Evolutionary conservation across 1,139 yeast species (phyloP).

Genomic region (Cylindricascospora bacillispora): DNA sequence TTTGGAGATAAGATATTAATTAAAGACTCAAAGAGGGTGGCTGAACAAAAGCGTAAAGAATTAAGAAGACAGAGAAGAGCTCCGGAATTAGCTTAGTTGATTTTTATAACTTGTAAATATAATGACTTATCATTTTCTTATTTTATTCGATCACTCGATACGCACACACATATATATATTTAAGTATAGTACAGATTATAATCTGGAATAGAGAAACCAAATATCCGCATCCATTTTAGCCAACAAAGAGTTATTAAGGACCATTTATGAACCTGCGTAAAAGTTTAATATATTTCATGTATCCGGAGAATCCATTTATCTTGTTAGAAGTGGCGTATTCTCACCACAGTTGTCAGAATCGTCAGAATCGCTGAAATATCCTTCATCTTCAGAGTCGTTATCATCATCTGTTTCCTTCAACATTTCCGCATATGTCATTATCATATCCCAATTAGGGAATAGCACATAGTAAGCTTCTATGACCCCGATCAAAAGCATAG

Average conservation of each 20-base stretch:
- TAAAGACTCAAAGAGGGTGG: constrained; percentile 33
- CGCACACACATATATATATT: too few relatives aligned
- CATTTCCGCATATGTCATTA: constrained; percentile 34
- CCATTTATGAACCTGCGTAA: too few relatives aligned
- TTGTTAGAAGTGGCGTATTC: constrained; percentile 6
- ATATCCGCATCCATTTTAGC: too few relatives aligned
- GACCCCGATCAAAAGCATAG: constrained; percentile 56
- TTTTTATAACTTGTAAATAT: too few relatives aligned
- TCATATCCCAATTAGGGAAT: constrained; percentile 42
- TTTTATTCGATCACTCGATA: too few relatives aligned
- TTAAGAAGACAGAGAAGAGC: constrained; percentile 29
- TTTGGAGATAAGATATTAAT: constrained; percentile 49
- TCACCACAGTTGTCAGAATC: constrained; percentile 14
- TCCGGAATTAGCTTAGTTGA: not conserved
- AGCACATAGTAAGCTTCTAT: constrained; percentile 42
- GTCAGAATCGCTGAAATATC: constrained; percentile 14
- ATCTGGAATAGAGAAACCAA: too few relatives aligned
- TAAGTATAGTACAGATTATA: too few relatives aligned
- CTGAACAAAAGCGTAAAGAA: constrained; percentile 31
- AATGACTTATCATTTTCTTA: too few relatives aligned
- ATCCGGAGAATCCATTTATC: too few relatives aligned
- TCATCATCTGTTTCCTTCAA: constrained; percentile 29
- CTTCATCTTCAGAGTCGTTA: constrained; percentile 18
- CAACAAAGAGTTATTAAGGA: too few relatives aligned
- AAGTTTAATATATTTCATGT: too few relatives aligned